Percentiles rank a stretch among this genome's conserved stretches.
phyloP scores from a whole-genome alignment of 1,139 yeast genomes.

The Yamadazyma friedrichii region DNA sequence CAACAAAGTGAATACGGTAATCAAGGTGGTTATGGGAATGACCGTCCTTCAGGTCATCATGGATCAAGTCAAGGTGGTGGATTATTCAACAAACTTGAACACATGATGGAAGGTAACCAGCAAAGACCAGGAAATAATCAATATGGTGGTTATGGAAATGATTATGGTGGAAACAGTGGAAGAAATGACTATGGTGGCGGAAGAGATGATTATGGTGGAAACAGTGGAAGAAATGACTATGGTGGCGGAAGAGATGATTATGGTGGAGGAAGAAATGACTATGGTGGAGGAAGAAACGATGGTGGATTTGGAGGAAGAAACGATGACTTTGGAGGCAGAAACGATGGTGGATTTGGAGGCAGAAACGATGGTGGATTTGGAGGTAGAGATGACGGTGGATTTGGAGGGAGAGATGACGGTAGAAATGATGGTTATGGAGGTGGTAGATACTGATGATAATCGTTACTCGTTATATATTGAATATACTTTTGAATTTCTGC shows the following conservation, averaged over 20 bases:
- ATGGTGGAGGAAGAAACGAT: conserved; percentile 7
- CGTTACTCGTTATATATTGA: conserved; percentile 17
- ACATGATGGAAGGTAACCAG: conserved; percentile 13
- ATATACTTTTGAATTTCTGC: neutral
- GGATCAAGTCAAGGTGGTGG: conserved; percentile 10
- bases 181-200: conserved; percentile 9
- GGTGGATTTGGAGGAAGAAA: conserved; percentile 16
- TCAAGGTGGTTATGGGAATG: conserved; percentile 14
- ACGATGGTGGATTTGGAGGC: conserved; percentile 11
- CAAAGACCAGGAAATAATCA: conserved; percentile 10
- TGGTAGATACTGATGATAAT: conserved; percentile 10
- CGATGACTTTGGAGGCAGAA: conserved; percentile 10
- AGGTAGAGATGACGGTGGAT: conserved; percentile 11
- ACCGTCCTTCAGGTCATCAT: conserved; percentile 11
- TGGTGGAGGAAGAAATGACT: conserved; percentile 6
- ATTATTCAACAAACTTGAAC: conserved; percentile 13
- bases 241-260: conserved; percentile 11
- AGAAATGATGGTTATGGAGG: conserved; percentile 7
- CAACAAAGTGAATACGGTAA: conserved; percentile 14
- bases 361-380: conserved; percentile 6
- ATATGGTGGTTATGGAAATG: conserved; percentile 10
- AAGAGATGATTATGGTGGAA: conserved; percentile 3
- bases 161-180: conserved; percentile 10
- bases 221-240: conserved; percentile 9
- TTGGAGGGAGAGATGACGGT: conserved; percentile 9